Evolutionary conservation across 2,329 filamentous ascomycete species (phyloP), one percentile per base, ranked within the genome.

Genomic region (Fusarium incarnatum): DNA sequence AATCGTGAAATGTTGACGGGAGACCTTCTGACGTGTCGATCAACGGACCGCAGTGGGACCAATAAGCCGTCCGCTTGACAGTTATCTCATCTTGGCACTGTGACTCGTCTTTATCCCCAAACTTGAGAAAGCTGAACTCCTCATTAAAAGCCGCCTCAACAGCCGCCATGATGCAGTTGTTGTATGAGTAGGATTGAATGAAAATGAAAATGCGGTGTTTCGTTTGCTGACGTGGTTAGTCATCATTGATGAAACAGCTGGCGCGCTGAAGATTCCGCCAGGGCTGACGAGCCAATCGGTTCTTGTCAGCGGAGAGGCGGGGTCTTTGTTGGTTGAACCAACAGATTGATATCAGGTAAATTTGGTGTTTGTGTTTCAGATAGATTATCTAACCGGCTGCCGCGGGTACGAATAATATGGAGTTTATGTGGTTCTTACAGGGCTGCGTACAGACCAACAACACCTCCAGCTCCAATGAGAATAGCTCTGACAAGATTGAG

Each of bases 11-110:
- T 63, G 76, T 79, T 12, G 77, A 53, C 0, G 81, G 81, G 12
- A 82, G 64, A 18, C 23, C 7, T 20, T 16, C 1, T 42, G 46
- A 18, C 12, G 45, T 22, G 28, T 68, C 34, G 3, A 84, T 72
- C 9, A 83, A 74, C 18, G 82, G 81, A 1, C 82, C 82, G 62
- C 80, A 82, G 73, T 83, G 83, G 59, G 81, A 83, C 82, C 82
- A 84, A 56, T 81, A 83, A 11, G 79, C 77, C 16, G 76, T 72
- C 23, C 69, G 73, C 16, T 71, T 76, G 8, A 81, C 63, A 4
- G 40, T 12, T n/a, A 73, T 18, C 1, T 45, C 16, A 32, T 54
- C 20, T 15, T 56, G 34, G 2, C 22, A 12, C 5, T 28, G 7
- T 0, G 8, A 16, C 9, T 46, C 13, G 0, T 1, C 7, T 4